Base-by-base conservation (phyloP, 176 grass and related monocot species). In the Ensete ventricosum region DNA sequence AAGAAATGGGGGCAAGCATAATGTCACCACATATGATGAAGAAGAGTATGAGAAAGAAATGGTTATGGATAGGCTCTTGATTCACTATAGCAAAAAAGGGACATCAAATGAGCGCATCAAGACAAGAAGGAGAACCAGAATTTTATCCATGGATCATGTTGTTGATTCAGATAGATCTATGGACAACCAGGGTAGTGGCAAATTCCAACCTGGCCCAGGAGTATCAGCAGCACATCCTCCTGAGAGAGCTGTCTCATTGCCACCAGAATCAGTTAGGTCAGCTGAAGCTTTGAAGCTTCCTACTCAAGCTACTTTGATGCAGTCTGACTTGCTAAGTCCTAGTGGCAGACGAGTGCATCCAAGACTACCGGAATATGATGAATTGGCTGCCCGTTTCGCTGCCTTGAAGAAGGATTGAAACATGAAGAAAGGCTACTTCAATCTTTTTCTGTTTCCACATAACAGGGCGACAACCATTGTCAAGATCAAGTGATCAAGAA, bases 11-110 rank as follows among this genome's bases (percentile, higher is more conserved):
- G 86, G 85, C 21, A 78, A 65, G 69, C 79, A 67, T 19, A 71
- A 25, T 16, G 52, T 82, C 76, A 81, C 83, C 8, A 70, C 62
- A 9, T 75, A 69, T 19, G 87, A 84, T 60, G 78, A 75, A 17
- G 78, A 75, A 17, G 79, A 78, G 14, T 26, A 53, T 24, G 86
- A 93, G 12, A 78, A 91, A 53, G 96, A 99, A 62, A 91, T 53
- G 66, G 79, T 88, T 80, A 89, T 95, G 82, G 96, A 99, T 64
- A 99, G 89, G 78, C 84, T 99, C 64, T 82, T 95, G 55, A 85
- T 81, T 70, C 88, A 95, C 55, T 91, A 99, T 62, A 99, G 96
- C 81, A 88, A 79, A 79, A 99, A 94, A 88, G 88, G 88, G 14
- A 85, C 73, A 1, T 69, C 71, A 67, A 71, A 82, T 12, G 84